These are phyloP conservation scores for Cercospora sesami DNA, from an alignment of 2,329 filamentous ascomycete genomes.

Conservation along the genomic window DNA sequence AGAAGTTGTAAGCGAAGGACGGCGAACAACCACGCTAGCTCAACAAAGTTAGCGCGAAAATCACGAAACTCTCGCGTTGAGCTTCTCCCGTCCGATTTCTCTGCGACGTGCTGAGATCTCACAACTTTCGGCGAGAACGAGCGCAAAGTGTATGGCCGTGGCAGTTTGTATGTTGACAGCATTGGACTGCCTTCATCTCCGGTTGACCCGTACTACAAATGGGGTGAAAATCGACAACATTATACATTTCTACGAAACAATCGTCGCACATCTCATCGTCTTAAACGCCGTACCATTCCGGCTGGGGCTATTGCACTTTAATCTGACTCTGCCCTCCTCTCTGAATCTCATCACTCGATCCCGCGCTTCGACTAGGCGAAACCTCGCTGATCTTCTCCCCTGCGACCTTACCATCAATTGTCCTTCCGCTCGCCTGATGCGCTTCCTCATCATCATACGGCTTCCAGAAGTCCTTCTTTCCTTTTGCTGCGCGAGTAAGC, in stretches of 20 bases:
- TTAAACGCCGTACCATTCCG: conserved; percentile 1
- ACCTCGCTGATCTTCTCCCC: conserved; percentile 2
- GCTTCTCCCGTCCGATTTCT: neutral
- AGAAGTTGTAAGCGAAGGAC: neutral
- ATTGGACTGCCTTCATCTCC: neutral
- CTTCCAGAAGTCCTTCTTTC: conserved; percentile 75
- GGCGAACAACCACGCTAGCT: neutral
- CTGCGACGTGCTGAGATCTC: neutral
- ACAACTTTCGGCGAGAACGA: neutral
- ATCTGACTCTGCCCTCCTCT: neutral
- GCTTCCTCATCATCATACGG: conserved; percentile 30
- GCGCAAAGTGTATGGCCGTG: neutral
- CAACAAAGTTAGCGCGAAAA: neutral
- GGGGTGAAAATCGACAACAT: neutral
- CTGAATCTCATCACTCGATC: conserved; percentile 5
- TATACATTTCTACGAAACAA: neutral
- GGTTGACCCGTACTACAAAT: neutral
- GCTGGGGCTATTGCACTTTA: conserved; percentile 1
- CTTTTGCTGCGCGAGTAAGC: conserved; percentile 62
- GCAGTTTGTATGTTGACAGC: neutral
- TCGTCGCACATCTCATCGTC: neutral
- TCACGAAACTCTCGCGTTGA: neutral
- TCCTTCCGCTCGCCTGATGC: neutral
- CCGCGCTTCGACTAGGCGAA: neutral
- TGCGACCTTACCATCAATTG: conserved; percentile 11